phyloP scores from a whole-genome alignment of 2,329 filamentous ascomycete species.

The Plenodomus lindquistii region DNA sequence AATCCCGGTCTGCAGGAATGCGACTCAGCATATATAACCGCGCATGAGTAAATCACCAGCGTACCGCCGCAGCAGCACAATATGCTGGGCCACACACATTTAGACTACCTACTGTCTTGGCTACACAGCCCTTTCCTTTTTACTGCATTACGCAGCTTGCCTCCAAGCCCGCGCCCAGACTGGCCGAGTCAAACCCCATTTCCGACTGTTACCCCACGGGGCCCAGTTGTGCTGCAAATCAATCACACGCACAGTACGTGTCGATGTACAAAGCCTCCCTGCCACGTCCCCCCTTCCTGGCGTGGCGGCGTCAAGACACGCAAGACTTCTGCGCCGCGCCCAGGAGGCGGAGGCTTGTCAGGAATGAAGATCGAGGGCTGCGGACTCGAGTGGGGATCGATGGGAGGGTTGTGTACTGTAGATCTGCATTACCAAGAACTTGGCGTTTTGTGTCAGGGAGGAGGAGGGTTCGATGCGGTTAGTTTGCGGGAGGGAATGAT shows the following conservation, averaged over 20 bases:
- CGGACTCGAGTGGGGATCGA: conserved; percentile 1
- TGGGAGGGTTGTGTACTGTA: not conserved
- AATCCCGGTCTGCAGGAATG: conserved; percentile 2
- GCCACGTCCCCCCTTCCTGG: not conserved
- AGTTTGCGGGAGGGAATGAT: not conserved
- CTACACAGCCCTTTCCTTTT: not conserved
- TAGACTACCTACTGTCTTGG: not conserved
- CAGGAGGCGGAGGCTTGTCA: conserved; percentile 18
- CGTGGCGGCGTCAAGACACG: conserved; percentile 9
- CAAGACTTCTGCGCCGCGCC: conserved; percentile 13
- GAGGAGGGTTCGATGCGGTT: not conserved
- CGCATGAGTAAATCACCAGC: not conserved
- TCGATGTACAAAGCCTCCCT: not conserved
- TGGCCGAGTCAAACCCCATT: conserved; percentile 7
- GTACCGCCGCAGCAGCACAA: not conserved
- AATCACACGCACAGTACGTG: conserved; percentile 5
- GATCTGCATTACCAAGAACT: not conserved
- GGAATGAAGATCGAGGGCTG: conserved; percentile 2
- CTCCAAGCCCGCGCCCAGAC: conserved; percentile 13
- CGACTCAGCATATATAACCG: conserved; percentile 1
- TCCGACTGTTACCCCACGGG: conserved; percentile 4
- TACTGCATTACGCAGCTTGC: conserved; percentile 10
- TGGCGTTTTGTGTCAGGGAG: not conserved
- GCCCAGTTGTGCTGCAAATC: conserved; percentile 7
- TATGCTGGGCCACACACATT: not conserved